A percentile compares a stretch with the other conserved stretches of the same genome.
Evolutionary conservation across 1,139 yeast genomes (phyloP).

Genomic region (Yamadazyma oceani): DNA sequence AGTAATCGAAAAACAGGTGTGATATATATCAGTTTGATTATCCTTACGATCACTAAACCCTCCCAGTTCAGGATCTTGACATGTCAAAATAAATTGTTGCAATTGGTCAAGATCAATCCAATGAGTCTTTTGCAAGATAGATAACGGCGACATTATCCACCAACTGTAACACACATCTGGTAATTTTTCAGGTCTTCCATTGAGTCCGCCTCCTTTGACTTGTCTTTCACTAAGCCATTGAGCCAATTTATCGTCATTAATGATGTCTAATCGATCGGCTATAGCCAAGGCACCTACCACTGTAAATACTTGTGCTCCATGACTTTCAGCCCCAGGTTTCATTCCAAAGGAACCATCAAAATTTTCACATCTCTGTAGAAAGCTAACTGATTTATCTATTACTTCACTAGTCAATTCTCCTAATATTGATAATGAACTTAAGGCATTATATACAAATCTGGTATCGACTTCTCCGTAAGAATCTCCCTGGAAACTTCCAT

Average conservation of each 20-base stretch:
- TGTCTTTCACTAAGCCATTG: conserved; percentile 90
- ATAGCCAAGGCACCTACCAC: conserved; percentile 82
- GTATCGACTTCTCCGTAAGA: conserved; percentile 90
- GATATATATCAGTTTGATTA: conserved; percentile 89
- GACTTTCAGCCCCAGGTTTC: conserved; percentile 93
- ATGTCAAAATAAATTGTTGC: conserved; percentile 62
- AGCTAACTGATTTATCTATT: conserved; percentile 64
- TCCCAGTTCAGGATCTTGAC: conserved; percentile 79
- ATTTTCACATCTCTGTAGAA: conserved; percentile 70
- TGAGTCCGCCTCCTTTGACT: conserved; percentile 83
- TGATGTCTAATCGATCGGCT: conserved; percentile 53
- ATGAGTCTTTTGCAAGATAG: conserved; percentile 62
- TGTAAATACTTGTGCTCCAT: conserved; percentile 89
- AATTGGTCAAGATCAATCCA: conserved; percentile 74
- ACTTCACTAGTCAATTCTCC: conserved; percentile 61
- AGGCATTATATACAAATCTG: conserved; percentile 80
- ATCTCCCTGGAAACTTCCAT: conserved; percentile 91
- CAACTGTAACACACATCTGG: conserved; percentile 97
- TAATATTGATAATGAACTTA: conserved; percentile 69
- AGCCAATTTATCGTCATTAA: conserved; percentile 54
- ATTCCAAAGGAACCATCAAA: conserved; percentile 97
- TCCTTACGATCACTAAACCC: conserved; percentile 93
- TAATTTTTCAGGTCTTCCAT: conserved; percentile 93
- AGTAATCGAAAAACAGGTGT: conserved; percentile 85
- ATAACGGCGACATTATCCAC: conserved; percentile 90